These are phyloP conservation scores for Taphrina pruni DNA, from an alignment of 1,139 yeast genomes.

Conservation along the genomic window DNA sequence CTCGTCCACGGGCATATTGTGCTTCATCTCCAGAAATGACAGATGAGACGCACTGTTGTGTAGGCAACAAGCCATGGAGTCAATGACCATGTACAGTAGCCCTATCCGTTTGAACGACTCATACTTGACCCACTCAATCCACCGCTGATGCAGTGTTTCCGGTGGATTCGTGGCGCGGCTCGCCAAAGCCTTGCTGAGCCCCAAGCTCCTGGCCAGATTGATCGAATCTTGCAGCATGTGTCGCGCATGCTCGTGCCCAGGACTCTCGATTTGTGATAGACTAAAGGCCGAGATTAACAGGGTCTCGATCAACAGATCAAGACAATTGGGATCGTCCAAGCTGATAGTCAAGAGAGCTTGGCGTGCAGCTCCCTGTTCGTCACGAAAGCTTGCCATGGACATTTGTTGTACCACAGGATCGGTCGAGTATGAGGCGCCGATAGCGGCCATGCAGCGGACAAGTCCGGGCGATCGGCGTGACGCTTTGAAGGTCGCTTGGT, in stretches of 20 bases:
- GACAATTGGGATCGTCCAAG: constrained; percentile 2
- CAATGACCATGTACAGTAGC: constrained; percentile 3
- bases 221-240: constrained; percentile 13
- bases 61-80: constrained; percentile 7
- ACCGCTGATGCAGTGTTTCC: constrained; percentile 24
- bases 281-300: constrained; percentile 11
- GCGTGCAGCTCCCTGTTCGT: constrained; percentile 1
- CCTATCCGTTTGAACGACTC: constrained; percentile 19
- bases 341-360: constrained; percentile 1
- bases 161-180: constrained; percentile 14
- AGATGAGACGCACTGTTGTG: background rate
- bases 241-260: constrained; percentile 3
- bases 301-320: constrained; percentile 14
- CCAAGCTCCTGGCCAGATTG: constrained; percentile 15
- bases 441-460: constrained; percentile 14
- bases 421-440: constrained; percentile 17
- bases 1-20: constrained; percentile 31
- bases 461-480: constrained; percentile 14
- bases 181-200: constrained; percentile 6
- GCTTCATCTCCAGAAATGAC: constrained; percentile 18
- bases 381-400: constrained; percentile 1
- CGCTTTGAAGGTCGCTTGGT: constrained; percentile 14
- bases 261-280: constrained; percentile 14
- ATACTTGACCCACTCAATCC: constrained; percentile 27
- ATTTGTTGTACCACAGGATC: constrained; percentile 4